Base-by-base conservation (phyloP, 2,329 filamentous ascomycete species). In the Teratosphaeriaceae sp. region DNA sequence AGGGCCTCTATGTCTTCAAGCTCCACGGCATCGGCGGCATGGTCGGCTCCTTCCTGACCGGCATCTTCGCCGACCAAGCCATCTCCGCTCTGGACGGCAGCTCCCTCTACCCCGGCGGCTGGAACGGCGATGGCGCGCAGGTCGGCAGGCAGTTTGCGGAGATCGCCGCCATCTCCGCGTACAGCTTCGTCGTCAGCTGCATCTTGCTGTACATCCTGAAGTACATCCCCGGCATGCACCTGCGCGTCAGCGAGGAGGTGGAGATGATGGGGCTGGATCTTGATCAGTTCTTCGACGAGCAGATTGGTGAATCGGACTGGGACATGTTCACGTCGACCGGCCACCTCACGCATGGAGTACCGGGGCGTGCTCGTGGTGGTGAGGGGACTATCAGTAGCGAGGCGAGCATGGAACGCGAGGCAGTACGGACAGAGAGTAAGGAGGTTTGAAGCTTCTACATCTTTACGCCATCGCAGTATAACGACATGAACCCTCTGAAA, bases 1-100 rank as follows among this genome's bases (percentile, higher is more conserved):
- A 79, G 48, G 73, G 74, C 9, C 71, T 79, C 55, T 74, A 79
- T 47, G 74, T 79, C 31, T 79, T 79, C 66, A 78, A 76, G 55
- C 68, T 78, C 11, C 75, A 79, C 55, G 74, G 72, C 13, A 66
- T 77, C 19, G 76, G 76, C 30, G 76, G 76, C 18, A 76, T 78
- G 63, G 63, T 73, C 29, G 76, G 76, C 7, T 72, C 73, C 21
- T 76, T 79, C 60, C 55, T 79, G 36, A 79, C 76, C 2, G 76
- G 74, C 5, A 70, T 79, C 51, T 79, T 80, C 49, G 75, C 75
- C 26, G 66, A 67, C 23, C 63, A 70, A 53, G 59, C 64, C 41
- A 65, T 73, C 43, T 67, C 67, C 9, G 59, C 63, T 13, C 67
- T 79, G 30, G 75, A 78, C 42, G 74, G 75, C 35, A 61, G 58